Percentiles rank a stretch among this genome's conserved stretches.
Conservation (phyloP, 139 green algal genomes). For the Astrephomene gubernaculifera region DNA sequence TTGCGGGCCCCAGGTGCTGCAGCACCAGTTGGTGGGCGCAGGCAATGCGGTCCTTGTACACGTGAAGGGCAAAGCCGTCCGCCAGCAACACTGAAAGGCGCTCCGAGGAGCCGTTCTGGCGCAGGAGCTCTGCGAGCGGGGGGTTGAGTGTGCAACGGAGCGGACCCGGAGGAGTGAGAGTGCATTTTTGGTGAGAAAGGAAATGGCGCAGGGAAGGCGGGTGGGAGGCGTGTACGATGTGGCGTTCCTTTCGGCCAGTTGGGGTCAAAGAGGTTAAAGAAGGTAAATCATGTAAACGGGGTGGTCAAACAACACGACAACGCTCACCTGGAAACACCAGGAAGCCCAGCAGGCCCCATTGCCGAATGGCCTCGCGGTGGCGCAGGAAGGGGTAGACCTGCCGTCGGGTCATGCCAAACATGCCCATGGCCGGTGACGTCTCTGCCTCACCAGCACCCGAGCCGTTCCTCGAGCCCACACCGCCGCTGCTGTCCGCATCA, state of each 20-base stretch:
- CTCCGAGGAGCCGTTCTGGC: not conserved
- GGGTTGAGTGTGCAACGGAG: too few species aligned
- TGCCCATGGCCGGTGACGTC: conserved; percentile 15
- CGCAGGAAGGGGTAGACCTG: conserved; percentile 39
- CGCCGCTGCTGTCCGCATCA: not conserved
- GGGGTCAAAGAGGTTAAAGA: too few species aligned
- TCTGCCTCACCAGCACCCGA: not conserved
- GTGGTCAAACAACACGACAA: too few species aligned
- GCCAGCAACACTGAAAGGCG: conserved; percentile 15
- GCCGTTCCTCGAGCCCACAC: not conserved
- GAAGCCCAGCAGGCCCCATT: conserved; percentile 37
- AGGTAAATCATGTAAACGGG: not conserved
- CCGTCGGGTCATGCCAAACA: conserved; percentile 40
- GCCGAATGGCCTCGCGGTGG: conserved; percentile 7
- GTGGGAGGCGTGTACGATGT: too few species aligned
- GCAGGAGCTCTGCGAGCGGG: conserved; percentile 22
- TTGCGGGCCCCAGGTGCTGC: not conserved
- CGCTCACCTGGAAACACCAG: conserved; percentile 26
- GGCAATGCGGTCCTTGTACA: conserved; percentile 27
- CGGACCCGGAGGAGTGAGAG: not conserved
- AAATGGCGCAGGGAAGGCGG: too few species aligned
- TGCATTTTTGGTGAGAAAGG: not conserved
- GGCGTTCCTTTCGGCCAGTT: too few species aligned
- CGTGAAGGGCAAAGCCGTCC: conserved; percentile 32
- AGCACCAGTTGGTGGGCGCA: not conserved